Conservation (phyloP, 1,139 yeast genomes). For the Spathaspora sp. region DNA sequence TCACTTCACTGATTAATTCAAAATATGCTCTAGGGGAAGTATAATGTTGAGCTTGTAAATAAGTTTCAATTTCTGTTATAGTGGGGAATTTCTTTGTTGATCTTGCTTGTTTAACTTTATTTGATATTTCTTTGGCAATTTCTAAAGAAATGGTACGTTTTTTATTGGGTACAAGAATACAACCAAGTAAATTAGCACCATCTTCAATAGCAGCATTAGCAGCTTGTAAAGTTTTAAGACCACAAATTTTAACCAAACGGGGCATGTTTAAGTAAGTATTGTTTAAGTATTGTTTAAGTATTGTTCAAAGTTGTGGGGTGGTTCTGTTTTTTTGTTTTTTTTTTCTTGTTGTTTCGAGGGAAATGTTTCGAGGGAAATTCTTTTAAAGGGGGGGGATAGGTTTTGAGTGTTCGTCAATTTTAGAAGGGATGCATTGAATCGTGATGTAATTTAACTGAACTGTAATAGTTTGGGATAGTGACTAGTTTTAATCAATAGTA, state of each 20-base stretch:
- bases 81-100: constrained; percentile 18
- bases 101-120: constrained; percentile 25
- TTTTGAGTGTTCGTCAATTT: not conserved
- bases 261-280: constrained; percentile 10
- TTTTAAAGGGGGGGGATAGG: not conserved
- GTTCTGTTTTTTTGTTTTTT: not conserved
- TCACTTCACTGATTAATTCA: constrained; percentile 23
- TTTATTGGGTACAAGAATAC: constrained; percentile 82
- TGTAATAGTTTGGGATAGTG: too few relatives aligned
- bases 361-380: too few relatives aligned
- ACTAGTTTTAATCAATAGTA: too few relatives aligned
- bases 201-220: constrained; percentile 65
- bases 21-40: constrained; percentile 33
- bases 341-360: not conserved
- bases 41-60: constrained; percentile 17
- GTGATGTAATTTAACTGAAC: too few relatives aligned
- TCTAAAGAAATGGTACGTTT: constrained; percentile 62
- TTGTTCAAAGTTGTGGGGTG: not conserved
- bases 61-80: constrained; percentile 19
- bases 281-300: too few relatives aligned
- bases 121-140: constrained; percentile 56
- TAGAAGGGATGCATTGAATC: too few relatives aligned
- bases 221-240: constrained; percentile 64
- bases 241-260: constrained; percentile 73
- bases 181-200: constrained; percentile 80